Conservation (phyloP, 192 early-diverging fungal species). For the Coemansia sp. region DNA sequence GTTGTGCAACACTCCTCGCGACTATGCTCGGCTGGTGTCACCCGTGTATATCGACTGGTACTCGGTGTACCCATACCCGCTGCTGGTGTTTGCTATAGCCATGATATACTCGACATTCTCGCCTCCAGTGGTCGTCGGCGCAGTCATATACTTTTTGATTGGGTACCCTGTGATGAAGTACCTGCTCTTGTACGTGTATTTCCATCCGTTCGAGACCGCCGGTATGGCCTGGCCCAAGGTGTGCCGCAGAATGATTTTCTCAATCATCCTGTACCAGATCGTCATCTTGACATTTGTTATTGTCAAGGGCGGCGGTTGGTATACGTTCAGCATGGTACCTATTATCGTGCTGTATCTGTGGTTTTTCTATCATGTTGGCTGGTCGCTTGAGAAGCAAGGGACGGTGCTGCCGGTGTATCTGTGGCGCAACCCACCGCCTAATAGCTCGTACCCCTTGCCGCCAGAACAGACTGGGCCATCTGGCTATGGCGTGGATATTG, state of each 20-base stretch:
- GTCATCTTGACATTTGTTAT: slow-evolving; percentile 63
- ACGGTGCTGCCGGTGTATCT: slow-evolving; percentile 42
- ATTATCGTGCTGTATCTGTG: slow-evolving; percentile 37
- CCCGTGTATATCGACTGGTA: slow-evolving; percentile 73
- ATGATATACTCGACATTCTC: slow-evolving; percentile 77
- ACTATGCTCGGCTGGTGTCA: slow-evolving; percentile 73
- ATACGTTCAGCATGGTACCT: slow-evolving; percentile 43
- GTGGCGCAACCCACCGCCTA: slow-evolving; percentile 50
- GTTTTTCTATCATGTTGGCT: slow-evolving; percentile 46
- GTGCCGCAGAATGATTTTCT: slow-evolving; percentile 66
- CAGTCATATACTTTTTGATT: slow-evolving; percentile 67
- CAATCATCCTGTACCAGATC: slow-evolving; percentile 67
- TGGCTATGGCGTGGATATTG: background rate
- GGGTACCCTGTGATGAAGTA: slow-evolving; percentile 75
- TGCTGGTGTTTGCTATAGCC: slow-evolving; percentile 73
- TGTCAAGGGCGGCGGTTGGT: slow-evolving; percentile 53
- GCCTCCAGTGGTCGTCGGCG: slow-evolving; percentile 72
- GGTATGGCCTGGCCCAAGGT: slow-evolving; percentile 75
- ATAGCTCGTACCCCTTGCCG: slow-evolving; percentile 48
- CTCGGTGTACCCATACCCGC: slow-evolving; percentile 67
- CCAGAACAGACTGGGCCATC: slow-evolving; percentile 1
- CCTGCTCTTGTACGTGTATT: slow-evolving; percentile 76
- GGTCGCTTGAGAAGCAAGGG: slow-evolving; percentile 45
- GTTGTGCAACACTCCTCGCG: slow-evolving; percentile 75
- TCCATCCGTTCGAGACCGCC: slow-evolving; percentile 71